Base-by-base conservation (phyloP, 495 filamentous ascomycete species). In the Clavariopsis aquatica region DNA sequence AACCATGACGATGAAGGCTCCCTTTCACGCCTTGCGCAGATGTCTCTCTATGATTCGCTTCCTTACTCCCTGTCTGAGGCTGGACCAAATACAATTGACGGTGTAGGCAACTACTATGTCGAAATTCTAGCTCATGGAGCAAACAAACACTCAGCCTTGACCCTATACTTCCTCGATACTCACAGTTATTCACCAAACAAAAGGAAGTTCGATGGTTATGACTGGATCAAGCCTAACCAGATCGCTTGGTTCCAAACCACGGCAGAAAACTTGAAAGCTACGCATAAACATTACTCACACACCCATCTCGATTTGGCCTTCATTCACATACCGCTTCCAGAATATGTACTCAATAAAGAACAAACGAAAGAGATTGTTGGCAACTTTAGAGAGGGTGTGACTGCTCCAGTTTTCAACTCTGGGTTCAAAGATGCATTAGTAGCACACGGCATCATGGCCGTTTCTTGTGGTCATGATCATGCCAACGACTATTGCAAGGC, bases 1-100 rank as follows among this genome's bases (percentile, higher is more conserved):
- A 98, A 98, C 73, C 94, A 98, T 75, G 94, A 98, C 73, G 92
- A 98, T 73, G 93, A 97, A 80, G 89, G 90, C 17, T 82, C 91
- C 52, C 81, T 96, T 58, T 82, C 85, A 23, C 88, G 95, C 23
- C 76, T 81, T 4, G 84, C 84, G 4, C 85, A 90, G 65, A 98
- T 98, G 93, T 78, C 84, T 6, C 81, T 98, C 23, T 85, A 94
- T 36, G 85, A 96, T 75, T 83, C 86, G 1, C 81, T 98, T 0
- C 95, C 94, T 6, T 98, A 91, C 77, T 96, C 91, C 9, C 82
- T 98, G 28, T 91, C 93, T 36, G 77, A 83, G 61, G 83, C 90
- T 29, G 95, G 94, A 1, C 90, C 94, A 13, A 84, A 85, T 29
- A 85, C 87, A 53, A 84, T 97, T 60, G 91, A 91, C 65, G 94